Evolutionary conservation across 345 rosid species (phyloP).

Genomic region (Dimocarpus longan): DNA sequence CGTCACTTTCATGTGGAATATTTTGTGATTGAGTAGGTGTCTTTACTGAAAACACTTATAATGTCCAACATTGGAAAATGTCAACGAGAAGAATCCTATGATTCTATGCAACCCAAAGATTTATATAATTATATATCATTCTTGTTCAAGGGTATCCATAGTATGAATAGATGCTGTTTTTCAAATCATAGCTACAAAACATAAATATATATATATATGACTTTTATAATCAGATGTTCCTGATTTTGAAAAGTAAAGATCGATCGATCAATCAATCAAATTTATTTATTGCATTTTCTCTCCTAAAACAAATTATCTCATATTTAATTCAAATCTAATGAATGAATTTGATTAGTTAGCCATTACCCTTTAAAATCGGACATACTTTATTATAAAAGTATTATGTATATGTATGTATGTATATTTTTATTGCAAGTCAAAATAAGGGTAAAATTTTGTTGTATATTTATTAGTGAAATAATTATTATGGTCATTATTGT

Average conservation of each 20-base stretch:
- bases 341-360: too few relatives aligned
- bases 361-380: too few relatives aligned
- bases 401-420: neutral
- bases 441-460: neutral
- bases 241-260: too few relatives aligned
- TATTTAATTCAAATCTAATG: too few relatives aligned
- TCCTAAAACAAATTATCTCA: too few relatives aligned
- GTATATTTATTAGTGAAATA: neutral
- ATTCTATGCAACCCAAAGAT: neutral
- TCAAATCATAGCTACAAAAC: neutral
- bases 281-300: too few relatives aligned
- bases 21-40: neutral
- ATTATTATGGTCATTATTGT: neutral
- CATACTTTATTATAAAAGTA: too few relatives aligned
- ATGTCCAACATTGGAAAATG: neutral
- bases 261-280: too few relatives aligned
- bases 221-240: too few relatives aligned
- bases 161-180: neutral
- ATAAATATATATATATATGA: neutral
- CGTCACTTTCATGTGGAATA: too few relatives aligned
- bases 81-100: slow-evolving; percentile 19
- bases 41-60: neutral
- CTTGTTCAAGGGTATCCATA: slow-evolving; percentile 16
- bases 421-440: neutral
- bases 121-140: neutral